Evolutionary conservation across 2,329 filamentous ascomycete genomes (phyloP).

Genomic region (Colletotrichum tropicicola): DNA sequence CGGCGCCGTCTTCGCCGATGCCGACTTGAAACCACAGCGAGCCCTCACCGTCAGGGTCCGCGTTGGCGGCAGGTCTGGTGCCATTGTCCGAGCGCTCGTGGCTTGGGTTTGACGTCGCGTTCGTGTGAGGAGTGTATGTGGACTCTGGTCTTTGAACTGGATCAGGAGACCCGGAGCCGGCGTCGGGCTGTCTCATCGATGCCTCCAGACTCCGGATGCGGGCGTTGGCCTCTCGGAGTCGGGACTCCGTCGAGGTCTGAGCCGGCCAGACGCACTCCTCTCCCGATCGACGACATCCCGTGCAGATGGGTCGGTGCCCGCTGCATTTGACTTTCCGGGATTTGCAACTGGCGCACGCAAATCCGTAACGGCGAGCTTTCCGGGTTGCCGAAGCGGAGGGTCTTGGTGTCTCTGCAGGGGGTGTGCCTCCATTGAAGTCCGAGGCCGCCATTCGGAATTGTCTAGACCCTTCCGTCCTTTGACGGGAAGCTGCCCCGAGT

Average conservation of each 20-base stretch:
- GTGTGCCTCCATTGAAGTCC: not conserved
- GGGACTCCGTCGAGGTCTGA: not conserved
- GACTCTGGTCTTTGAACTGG: not conserved
- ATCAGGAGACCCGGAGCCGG: not conserved
- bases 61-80: not conserved
- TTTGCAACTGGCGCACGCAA: slow-evolving; percentile 25
- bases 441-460: not conserved
- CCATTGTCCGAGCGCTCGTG: not conserved
- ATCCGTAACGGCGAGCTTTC: slow-evolving; percentile 22
- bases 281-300: slow-evolving; percentile 18
- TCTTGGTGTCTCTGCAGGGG: not conserved
- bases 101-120: not conserved
- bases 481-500: too few relatives aligned
- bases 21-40: slow-evolving; percentile 34
- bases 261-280: slow-evolving; percentile 20
- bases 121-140: not conserved
- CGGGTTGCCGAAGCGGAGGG: not conserved
- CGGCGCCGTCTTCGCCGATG: slow-evolving; percentile 32
- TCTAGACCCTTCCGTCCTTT: not conserved
- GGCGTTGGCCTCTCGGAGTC: slow-evolving; percentile 18
- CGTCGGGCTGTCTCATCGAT: not conserved
- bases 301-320: slow-evolving; percentile 20
- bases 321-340: slow-evolving; percentile 28
- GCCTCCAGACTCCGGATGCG: slow-evolving; percentile 13
- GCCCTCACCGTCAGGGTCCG: not conserved